These are phyloP conservation scores for Penicillium concentricum DNA, from an alignment of 2,329 filamentous ascomycete genomes.

Conservation along the genomic window DNA sequence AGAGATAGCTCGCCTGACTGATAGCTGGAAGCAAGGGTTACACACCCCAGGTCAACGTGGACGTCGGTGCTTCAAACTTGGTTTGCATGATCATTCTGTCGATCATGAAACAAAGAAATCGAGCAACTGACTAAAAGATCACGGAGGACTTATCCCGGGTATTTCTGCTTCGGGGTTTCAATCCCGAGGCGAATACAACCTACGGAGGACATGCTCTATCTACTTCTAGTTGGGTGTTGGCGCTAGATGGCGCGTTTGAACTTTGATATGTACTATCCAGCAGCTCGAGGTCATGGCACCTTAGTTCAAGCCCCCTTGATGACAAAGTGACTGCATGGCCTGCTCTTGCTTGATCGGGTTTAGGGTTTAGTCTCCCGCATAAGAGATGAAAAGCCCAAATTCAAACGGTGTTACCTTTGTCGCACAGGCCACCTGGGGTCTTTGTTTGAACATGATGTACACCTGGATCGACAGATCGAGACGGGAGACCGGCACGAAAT, in stretches of 20 bases:
- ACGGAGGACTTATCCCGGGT: conserved; percentile 9
- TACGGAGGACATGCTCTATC: neutral
- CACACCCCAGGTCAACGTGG: conserved; percentile 6
- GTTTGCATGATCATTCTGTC: neutral
- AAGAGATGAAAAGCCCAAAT: conserved; percentile 9
- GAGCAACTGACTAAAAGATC: conserved; percentile 5
- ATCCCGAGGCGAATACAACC: neutral
- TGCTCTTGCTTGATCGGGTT: conserved; percentile 2
- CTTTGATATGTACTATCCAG: neutral
- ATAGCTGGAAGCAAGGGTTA: conserved; percentile 7
- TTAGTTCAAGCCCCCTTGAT: neutral
- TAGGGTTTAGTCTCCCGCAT: conserved; percentile 1
- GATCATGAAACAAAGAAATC: conserved; percentile 1
- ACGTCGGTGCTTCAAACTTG: conserved; percentile 1
- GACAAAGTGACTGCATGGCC: neutral
- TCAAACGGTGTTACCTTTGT: conserved; percentile 10
- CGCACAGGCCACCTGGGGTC: conserved; percentile 18
- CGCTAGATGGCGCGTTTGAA: neutral
- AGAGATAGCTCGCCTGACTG: neutral
- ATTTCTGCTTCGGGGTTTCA: neutral
- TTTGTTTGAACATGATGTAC: conserved; percentile 16
- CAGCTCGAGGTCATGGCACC: neutral
- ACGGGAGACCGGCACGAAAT: conserved; percentile 5
- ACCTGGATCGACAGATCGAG: conserved; percentile 9
- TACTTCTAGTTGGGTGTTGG: neutral